Evolutionary conservation across 129 eudicot species (phyloP), one percentile per base, ranked within the genome.

Genomic region (Centrapalus pauciflorus): DNA sequence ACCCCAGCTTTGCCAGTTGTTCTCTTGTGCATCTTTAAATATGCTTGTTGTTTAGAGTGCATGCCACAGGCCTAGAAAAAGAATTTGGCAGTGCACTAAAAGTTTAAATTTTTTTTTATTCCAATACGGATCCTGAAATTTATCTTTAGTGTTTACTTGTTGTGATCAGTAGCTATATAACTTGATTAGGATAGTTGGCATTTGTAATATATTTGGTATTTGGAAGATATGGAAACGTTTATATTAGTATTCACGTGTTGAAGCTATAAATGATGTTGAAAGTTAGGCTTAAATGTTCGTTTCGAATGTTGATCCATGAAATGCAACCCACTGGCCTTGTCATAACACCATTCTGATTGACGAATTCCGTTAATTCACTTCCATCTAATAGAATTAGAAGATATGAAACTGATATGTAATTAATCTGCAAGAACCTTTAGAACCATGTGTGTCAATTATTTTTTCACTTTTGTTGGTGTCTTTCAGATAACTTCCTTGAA

Each of bases 401-500:
- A 24, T 45, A 43, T 21, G 66, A 56, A 69, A 55, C 56, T 17
- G 13, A 57, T 40, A 51, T 23, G 65, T 55, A 55, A n/a, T n/a
- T n/a, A n/a, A 55, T 69, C 66, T 38, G 12, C 32, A 49, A 58
- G 67, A 69, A 38, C 38, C 64, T 69, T 19, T 68, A 40, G 43
- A 70, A 46, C 67, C 49, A 33, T 60, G 25, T 33, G 33, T 71
- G 60, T 54, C 38, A 64, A 29, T 14, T 73, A 30, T 29, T 33
- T 55, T 73, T 58, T 40, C 30, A 28, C 40, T 45, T 27, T 43
- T 23, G 41, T 65, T 7, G 8, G 59, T 25, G 7, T 38, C 35
- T 52, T 51, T 63, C 83, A 81, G 90, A 71, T 77, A 38, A 41
- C 78, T 23, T 59, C 79, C 26, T 70, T 79, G 71, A 71, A 73